Conservation (phyloP, 768 basidiomycete species). For the Xerocomellus dryophilus region DNA sequence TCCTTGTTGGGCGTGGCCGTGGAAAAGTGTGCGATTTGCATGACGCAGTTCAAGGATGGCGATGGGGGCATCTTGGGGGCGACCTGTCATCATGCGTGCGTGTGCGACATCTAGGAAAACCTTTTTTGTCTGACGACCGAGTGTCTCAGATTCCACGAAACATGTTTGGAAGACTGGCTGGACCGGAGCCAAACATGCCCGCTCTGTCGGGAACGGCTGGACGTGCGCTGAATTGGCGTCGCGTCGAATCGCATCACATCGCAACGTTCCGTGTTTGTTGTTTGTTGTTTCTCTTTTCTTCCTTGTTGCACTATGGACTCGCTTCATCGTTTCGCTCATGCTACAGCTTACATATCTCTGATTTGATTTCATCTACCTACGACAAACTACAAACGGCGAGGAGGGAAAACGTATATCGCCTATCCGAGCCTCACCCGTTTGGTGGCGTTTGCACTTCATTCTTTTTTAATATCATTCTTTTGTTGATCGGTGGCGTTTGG, state of each 20-base stretch:
- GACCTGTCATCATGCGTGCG: conserved; percentile 57
- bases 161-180: conserved; percentile 63
- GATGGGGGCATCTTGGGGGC: conserved; percentile 57
- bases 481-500: conserved; percentile 11
- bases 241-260: neutral
- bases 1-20: conserved; percentile 59
- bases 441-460: conserved; percentile 20
- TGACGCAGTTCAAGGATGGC: conserved; percentile 61
- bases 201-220: conserved; percentile 53
- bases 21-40: conserved; percentile 70
- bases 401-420: conserved; percentile 10
- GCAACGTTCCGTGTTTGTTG: neutral
- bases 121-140: neutral
- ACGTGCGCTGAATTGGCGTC: conserved; percentile 18
- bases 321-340: conserved; percentile 10
- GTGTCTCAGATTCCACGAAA: conserved; percentile 51
- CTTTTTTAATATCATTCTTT: conserved; percentile 31
- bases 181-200: conserved; percentile 60
- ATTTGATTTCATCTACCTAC: conserved; percentile 6
- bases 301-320: conserved; percentile 15
- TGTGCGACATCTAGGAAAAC: conserved; percentile 15
- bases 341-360: conserved; percentile 8
- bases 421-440: conserved; percentile 1
- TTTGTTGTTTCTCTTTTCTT: neutral
- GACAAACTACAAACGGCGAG: neutral